phyloP scores from a whole-genome alignment of 2,329 filamentous ascomycete genomes.

The Rosellinia necatrix region DNA sequence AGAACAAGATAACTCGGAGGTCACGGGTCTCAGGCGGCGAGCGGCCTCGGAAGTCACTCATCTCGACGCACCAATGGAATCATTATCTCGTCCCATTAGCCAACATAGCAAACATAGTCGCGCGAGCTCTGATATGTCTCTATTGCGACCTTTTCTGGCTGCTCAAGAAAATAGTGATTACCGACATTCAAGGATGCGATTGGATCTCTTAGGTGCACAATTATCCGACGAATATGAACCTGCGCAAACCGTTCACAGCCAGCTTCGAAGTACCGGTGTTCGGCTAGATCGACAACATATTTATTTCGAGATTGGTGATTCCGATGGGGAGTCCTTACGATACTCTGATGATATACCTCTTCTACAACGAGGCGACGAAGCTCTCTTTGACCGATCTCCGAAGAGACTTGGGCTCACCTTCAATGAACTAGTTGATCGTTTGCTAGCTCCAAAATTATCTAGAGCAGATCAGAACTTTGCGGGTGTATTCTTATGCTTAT shows the following conservation, averaged over 20 bases:
- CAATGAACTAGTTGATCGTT: constrained; percentile 82
- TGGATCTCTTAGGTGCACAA: constrained; percentile 48
- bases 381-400: constrained; percentile 56
- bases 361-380: constrained; percentile 69
- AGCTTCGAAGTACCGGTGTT: constrained; percentile 57
- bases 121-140: constrained; percentile 72
- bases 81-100: constrained; percentile 58
- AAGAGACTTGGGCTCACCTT: constrained; percentile 61
- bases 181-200: constrained; percentile 52
- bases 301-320: constrained; percentile 72
- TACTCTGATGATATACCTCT: constrained; percentile 71
- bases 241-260: constrained; percentile 52
- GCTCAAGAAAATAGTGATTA: constrained; percentile 52
- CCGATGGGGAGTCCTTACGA: constrained; percentile 67
- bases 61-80: constrained; percentile 59
- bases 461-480: constrained; percentile 88
- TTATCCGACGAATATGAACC: constrained; percentile 52
- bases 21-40: constrained; percentile 53
- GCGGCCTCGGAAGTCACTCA: constrained; percentile 64
- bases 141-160: constrained; percentile 56
- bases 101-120: constrained; percentile 70
- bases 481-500: constrained; percentile 87
- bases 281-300: constrained; percentile 52
- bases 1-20: constrained; percentile 47
- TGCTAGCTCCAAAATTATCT: constrained; percentile 80